These are phyloP conservation scores for Chiua virens DNA, from an alignment of 768 basidiomycete species.

Conservation along the genomic window DNA sequence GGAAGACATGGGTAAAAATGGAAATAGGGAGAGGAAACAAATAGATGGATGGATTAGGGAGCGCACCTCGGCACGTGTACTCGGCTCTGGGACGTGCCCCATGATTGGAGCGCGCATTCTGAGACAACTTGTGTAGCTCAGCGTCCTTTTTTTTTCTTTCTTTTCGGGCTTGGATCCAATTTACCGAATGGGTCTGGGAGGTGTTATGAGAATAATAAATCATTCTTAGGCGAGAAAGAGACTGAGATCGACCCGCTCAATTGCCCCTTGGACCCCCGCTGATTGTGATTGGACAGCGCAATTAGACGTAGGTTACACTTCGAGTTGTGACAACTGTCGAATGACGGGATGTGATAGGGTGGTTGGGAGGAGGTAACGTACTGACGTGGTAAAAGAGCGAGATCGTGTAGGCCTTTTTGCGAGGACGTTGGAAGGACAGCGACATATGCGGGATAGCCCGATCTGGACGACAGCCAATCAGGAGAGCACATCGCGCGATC, in stretches of 20 bases:
- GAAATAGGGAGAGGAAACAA: neutral
- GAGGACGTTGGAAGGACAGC: neutral
- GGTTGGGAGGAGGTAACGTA: slow-evolving; percentile 15
- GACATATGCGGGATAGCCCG: neutral
- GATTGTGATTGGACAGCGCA: neutral
- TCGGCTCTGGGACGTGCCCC: slow-evolving; percentile 11
- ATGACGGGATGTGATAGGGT: slow-evolving; percentile 1
- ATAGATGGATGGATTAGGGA: neutral
- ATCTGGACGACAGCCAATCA: slow-evolving; percentile 15
- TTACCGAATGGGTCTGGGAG: slow-evolving; percentile 22
- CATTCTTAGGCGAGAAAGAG: slow-evolving; percentile 8
- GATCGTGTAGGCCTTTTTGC: neutral
- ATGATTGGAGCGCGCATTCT: slow-evolving; percentile 1
- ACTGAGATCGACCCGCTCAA: slow-evolving; percentile 15
- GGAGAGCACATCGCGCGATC: slow-evolving; percentile 16
- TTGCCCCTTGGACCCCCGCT: neutral
- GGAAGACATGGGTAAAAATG: neutral
- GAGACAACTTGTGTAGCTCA: slow-evolving; percentile 2
- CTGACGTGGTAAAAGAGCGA: slow-evolving; percentile 3
- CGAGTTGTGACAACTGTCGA: slow-evolving; percentile 1
- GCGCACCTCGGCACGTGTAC: slow-evolving; percentile 1
- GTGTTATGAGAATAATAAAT: slow-evolving; percentile 1
- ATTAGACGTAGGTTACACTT: slow-evolving; percentile 16
- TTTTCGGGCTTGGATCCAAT: slow-evolving; percentile 3
- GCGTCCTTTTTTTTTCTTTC: neutral